Percentiles rank a stretch among this genome's conserved stretches.
Evolutionary conservation across 1,284 basidiomycete species (phyloP).

Genomic region (Tetrapyrgos nigripes): DNA sequence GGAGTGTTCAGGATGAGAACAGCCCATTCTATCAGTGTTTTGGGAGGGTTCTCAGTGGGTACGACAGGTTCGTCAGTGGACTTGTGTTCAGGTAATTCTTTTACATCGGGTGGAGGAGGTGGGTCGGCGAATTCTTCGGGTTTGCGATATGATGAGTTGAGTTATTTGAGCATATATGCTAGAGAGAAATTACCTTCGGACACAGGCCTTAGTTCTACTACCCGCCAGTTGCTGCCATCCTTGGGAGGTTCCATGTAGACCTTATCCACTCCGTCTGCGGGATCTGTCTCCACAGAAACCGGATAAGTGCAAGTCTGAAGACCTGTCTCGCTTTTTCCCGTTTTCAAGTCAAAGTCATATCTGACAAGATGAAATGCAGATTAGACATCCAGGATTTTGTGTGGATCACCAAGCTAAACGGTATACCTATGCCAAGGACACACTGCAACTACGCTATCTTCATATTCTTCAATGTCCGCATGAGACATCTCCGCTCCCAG

Average conservation of each 20-base stretch:
- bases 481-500: conserved; percentile 85
- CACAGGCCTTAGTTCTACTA: conserved; percentile 81
- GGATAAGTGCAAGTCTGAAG: conserved; percentile 80
- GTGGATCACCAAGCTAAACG: not conserved
- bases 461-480: conserved; percentile 79
- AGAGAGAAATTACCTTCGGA: conserved; percentile 69
- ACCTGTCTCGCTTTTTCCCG: conserved; percentile 80
- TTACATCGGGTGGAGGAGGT: conserved; percentile 41
- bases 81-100: not conserved
- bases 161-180: not conserved
- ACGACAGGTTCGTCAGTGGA: conserved; percentile 50
- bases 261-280: conserved; percentile 47
- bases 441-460: conserved; percentile 64
- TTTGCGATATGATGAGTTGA: not conserved
- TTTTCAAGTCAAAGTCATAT: conserved; percentile 76
- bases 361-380: conserved; percentile 37
- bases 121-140: conserved; percentile 74
- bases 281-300: conserved; percentile 58
- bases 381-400: not conserved
- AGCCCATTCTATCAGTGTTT: conserved; percentile 78
- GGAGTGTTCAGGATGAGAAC: conserved; percentile 77
- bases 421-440: conserved; percentile 86
- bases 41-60: conserved; percentile 54
- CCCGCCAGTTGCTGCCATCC: conserved; percentile 63
- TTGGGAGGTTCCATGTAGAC: conserved; percentile 75